Evolutionary conservation across 257 asterid species (phyloP), one percentile per base, ranked within the genome.

Genomic region (Solanum pennellii): DNA sequence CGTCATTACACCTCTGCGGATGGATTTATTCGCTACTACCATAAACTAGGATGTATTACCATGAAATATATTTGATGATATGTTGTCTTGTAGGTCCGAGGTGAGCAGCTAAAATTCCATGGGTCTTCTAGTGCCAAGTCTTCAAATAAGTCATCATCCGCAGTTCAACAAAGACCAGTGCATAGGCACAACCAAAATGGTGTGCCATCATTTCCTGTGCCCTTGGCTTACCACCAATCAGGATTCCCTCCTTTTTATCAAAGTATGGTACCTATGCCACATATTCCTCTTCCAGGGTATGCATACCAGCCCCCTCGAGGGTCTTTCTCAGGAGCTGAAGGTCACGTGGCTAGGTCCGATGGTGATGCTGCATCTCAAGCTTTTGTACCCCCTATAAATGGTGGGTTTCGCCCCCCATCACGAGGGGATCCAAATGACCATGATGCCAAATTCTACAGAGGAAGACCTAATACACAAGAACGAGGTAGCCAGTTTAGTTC

Each of bases 181-280:
- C 94, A 95, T 27, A 97, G 93, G 91, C 94, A 92, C 86, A 87
- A 89, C 87, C 91, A 94, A 71, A 95, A 92, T 88, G 90, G 88
- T 65, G 92, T 86, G 74, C 94, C 96, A 59, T 92, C 93, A 79
- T 89, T 83, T 94, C 89, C 94, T 83, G 94, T 84, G 75, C 95
- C 92, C 41, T 31, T 90, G 31, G 91, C 94, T 49, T 92, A 91
- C 86, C 87, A 89, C 90, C 95, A 90, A 23, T 92, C 94, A 52
- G 69, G 93, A 31, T 59, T 88, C 59, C 82, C 93, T 31, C 98
- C 94, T 7, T 88, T 86, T 90, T 92, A 89, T 89, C 98, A 88
- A 90, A 4, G 91, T 72, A 91, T 92, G 96, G 90, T 91, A 69
- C 94, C 97, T 76, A 84, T 92, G 88, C 87, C 93, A 18, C 95